Evolutionary conservation across 352 stramenopile species (phyloP), one percentile per base, ranked within the genome.

Genomic region (Phytophthora tubulina): DNA sequence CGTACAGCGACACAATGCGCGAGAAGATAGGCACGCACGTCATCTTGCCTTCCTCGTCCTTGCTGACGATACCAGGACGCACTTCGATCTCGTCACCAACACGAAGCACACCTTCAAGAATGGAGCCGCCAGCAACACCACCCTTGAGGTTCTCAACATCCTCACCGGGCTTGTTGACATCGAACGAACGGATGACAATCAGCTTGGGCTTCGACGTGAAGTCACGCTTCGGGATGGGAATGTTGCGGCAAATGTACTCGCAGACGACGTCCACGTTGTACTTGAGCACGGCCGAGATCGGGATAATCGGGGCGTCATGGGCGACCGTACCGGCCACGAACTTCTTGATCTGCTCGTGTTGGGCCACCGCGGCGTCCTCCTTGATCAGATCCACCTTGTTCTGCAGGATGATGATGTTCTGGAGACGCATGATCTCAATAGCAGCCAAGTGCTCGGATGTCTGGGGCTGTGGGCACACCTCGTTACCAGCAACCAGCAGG

Each of bases 321-420:
- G 98, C 98, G 36, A 96, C 90, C 8, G 90, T 97, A 50, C 89
- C 90, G 27, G 90, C 89, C 32, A 97, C 90, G 52, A 97, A 97
- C 75, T 97, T 95, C 73, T 97, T 97, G 64, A 96, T 94, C 82
- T 99, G 96, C 75, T 99, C 97, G 81, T 99, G 96, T 84, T 99
- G 98, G 48, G 96, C 96, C 67, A 98, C 82, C 0, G 98, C 98
- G 41, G 95, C 96, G 74, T 99, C 97, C 61, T 98, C 95, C 89
- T 99, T 99, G 74, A 99, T 99, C 75, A 99, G 76, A 87, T 99
- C 98, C 33, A 99, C 98, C 88, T 99, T 99, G 86, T 99, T 99
- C 85, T 99, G 98, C 50, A 99, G 81, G 80, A 99, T 99, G 67
- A 99, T 98, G 70, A 99, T 99, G 86, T 99, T 99, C 79, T 99